Evolutionary conservation across 257 asterid species (phyloP).

Genomic region (Solanum paucissectum): DNA sequence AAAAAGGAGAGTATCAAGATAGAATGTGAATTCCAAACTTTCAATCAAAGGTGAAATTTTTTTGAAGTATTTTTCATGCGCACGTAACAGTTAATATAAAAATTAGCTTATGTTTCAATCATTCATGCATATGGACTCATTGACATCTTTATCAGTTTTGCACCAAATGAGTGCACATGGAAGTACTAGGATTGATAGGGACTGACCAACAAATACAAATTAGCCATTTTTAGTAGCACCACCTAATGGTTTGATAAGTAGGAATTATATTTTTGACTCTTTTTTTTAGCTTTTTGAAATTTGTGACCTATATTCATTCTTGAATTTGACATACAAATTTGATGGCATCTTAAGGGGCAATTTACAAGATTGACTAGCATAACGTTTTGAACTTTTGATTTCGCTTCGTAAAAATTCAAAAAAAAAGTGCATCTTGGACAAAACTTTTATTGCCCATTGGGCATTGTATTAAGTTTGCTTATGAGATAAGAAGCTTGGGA

Average conservation of each 20-base stretch:
- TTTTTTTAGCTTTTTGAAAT: background rate
- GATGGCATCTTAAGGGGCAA: too few relatives aligned
- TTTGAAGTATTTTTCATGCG: constrained; percentile 14
- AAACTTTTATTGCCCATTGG: too few relatives aligned
- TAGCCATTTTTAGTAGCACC: background rate
- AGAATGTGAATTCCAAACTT: background rate
- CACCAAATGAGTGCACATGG: background rate
- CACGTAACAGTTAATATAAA: constrained; percentile 24
- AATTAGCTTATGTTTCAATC: background rate
- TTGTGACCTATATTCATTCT: background rate
- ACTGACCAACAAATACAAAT: background rate
- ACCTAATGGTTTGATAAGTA: background rate
- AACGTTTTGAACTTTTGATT: too few relatives aligned
- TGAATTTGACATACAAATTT: background rate
- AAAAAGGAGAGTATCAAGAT: background rate
- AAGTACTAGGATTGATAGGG: background rate
- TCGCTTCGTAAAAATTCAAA: too few relatives aligned
- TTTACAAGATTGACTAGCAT: too few relatives aligned
- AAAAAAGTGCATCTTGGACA: too few relatives aligned
- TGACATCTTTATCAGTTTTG: background rate
- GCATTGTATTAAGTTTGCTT: too few relatives aligned
- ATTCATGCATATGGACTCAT: background rate
- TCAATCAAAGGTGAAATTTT: fast-evolving
- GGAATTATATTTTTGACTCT: background rate
- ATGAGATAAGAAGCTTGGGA: too few relatives aligned